Evolutionary conservation across 257 asterid species (phyloP).

Genomic region (Linderniella brevidens): DNA sequence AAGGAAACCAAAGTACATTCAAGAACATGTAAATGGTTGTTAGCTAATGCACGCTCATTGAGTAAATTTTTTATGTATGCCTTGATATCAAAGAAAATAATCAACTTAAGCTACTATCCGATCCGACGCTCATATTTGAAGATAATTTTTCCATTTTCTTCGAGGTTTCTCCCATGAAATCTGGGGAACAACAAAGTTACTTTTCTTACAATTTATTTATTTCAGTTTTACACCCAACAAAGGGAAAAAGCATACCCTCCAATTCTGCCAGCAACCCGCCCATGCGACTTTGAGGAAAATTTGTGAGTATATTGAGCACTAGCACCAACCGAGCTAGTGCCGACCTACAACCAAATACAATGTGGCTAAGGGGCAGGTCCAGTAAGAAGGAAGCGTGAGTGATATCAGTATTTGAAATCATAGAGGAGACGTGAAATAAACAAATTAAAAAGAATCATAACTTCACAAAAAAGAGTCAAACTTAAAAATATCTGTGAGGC

Average conservation of each 20-base stretch:
- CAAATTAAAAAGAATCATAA: neutral
- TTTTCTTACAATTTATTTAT: too few relatives aligned
- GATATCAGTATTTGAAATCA: neutral
- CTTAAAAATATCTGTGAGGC: neutral
- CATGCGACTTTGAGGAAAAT: constrained; percentile 85
- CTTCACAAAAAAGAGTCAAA: neutral
- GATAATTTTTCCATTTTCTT: too few relatives aligned
- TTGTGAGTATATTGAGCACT: constrained; percentile 55
- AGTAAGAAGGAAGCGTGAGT: constrained; percentile 5
- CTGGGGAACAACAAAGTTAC: too few relatives aligned
- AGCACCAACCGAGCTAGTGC: constrained; percentile 63
- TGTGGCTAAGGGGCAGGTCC: constrained; percentile 3
- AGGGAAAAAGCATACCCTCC: constrained; percentile 50
- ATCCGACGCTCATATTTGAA: too few relatives aligned
- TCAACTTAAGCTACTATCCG: too few relatives aligned
- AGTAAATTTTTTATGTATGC: too few relatives aligned
- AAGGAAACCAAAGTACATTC: too few relatives aligned
- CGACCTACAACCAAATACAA: constrained; percentile 34
- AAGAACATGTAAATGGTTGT: too few relatives aligned
- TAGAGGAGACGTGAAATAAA: too few relatives aligned
- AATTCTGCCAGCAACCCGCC: constrained; percentile 63
- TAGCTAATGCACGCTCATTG: too few relatives aligned
- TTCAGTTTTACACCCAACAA: neutral
- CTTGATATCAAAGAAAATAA: too few relatives aligned
- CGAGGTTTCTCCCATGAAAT: too few relatives aligned